phyloP scores from a whole-genome alignment of 768 basidiomycete genomes.

The Leucocoprinus sp. region DNA sequence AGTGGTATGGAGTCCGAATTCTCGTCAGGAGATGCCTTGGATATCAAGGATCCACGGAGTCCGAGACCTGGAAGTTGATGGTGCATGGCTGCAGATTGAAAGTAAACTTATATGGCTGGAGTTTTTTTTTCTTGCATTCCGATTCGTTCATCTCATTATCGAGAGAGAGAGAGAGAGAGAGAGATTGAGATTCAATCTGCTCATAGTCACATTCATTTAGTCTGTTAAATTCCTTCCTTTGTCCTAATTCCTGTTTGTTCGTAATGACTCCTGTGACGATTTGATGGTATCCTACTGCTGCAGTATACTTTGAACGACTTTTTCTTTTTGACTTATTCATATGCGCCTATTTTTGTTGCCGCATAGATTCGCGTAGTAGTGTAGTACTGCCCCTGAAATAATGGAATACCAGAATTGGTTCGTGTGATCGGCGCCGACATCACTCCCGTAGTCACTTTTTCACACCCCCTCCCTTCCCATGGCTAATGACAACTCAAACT shows the following conservation, averaged over 20 bases:
- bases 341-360: constrained; percentile 2
- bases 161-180: constrained; percentile 5
- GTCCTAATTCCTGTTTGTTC: background rate
- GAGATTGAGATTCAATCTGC: constrained; percentile 8
- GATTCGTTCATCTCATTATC: background rate
- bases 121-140: background rate
- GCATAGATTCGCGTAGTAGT: constrained; percentile 4
- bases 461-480: constrained; percentile 8
- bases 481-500: constrained; percentile 14
- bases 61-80: constrained; percentile 21
- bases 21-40: constrained; percentile 16
- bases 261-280: constrained; percentile 9
- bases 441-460: background rate
- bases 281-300: constrained; percentile 9
- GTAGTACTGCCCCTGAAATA: too few species aligned
- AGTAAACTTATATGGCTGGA: background rate
- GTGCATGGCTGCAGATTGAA: background rate
- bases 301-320: constrained; percentile 8
- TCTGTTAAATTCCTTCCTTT: background rate
- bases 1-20: background rate
- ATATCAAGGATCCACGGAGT: constrained; percentile 23
- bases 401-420: too few species aligned
- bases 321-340: constrained; percentile 11
- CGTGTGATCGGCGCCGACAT: background rate
- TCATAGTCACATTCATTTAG: constrained; percentile 9